Percentiles rank a stretch among this genome's conserved stretches.
Conservation (phyloP, 2,329 filamentous ascomycete species). For the Capronia epimyces region DNA sequence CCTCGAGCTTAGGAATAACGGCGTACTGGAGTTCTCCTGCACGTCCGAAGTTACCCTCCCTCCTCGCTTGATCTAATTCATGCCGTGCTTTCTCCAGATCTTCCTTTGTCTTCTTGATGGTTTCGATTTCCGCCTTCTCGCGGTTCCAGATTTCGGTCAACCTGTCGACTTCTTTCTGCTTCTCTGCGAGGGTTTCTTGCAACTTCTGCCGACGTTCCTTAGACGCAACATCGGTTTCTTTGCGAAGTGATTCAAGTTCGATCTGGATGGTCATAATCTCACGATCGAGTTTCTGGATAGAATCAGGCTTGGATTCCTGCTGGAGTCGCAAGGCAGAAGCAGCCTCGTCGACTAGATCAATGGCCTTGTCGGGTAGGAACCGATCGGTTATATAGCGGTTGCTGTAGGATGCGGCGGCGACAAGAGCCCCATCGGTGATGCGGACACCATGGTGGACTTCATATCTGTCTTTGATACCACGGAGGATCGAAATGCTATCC, state of each 20-base stretch:
- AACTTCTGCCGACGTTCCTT: conserved; percentile 82
- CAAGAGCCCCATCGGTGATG: conserved; percentile 85
- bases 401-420: conserved; percentile 84
- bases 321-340: conserved; percentile 84
- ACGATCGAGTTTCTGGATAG: conserved; percentile 85
- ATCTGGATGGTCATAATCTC: conserved; percentile 98
- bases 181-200: conserved; percentile 66
- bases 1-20: conserved; percentile 73
- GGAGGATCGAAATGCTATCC: conserved; percentile 89
- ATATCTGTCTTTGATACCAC: conserved; percentile 96
- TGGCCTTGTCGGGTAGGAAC: conserved; percentile 93
- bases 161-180: conserved; percentile 68
- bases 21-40: conserved; percentile 90
- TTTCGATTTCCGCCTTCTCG: conserved; percentile 77
- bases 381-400: conserved; percentile 96
- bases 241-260: conserved; percentile 86
- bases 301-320: conserved; percentile 93
- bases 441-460: conserved; percentile 95
- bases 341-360: conserved; percentile 93
- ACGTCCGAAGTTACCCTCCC: conserved; percentile 79
- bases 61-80: conserved; percentile 80
- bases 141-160: conserved; percentile 85
- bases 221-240: conserved; percentile 86
- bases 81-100: conserved; percentile 80
- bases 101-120: conserved; percentile 79